phyloP scores from a whole-genome alignment of 2,329 filamentous ascomycete species.

The Neurospora sp. region DNA sequence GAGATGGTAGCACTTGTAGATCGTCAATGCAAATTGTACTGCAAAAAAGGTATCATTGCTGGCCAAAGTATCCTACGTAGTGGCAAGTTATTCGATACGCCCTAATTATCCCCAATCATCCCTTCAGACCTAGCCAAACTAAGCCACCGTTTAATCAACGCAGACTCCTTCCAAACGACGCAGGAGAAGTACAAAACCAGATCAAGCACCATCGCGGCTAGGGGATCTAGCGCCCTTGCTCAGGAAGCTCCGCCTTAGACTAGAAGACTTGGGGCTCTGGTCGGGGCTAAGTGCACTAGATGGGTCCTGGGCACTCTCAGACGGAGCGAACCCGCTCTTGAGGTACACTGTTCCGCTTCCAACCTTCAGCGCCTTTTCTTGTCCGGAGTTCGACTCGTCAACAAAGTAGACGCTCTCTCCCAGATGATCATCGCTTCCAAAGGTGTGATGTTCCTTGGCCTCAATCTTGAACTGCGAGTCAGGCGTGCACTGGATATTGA shows the following conservation, averaged over 20 bases:
- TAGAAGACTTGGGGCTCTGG: slow-evolving; percentile 32
- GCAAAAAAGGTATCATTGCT: background rate
- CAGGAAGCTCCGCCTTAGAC: slow-evolving; percentile 43
- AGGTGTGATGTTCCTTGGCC: slow-evolving; percentile 75
- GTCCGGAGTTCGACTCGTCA: slow-evolving; percentile 61
- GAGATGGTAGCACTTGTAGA: background rate
- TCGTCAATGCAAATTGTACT: background rate
- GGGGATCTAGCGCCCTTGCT: slow-evolving; percentile 30
- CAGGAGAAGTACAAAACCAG: background rate
- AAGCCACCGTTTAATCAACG: background rate
- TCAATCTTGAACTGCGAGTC: slow-evolving; percentile 80
- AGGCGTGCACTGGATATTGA: slow-evolving; percentile 66
- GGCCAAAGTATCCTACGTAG: background rate
- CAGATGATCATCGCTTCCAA: slow-evolving; percentile 72
- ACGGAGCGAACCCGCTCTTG: slow-evolving; percentile 58
- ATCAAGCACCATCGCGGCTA: slow-evolving; percentile 31
- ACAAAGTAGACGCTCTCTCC: slow-evolving; percentile 86
- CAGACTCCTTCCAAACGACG: background rate
- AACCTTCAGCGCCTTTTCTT: slow-evolving; percentile 64
- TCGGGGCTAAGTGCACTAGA: background rate
- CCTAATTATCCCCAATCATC: background rate
- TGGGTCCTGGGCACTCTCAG: slow-evolving; percentile 31
- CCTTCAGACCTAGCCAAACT: background rate
- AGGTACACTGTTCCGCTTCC: slow-evolving; percentile 64
- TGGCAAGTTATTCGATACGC: background rate